Conservation (phyloP, 169 alveolate species). For the Babesia ovis region DNA sequence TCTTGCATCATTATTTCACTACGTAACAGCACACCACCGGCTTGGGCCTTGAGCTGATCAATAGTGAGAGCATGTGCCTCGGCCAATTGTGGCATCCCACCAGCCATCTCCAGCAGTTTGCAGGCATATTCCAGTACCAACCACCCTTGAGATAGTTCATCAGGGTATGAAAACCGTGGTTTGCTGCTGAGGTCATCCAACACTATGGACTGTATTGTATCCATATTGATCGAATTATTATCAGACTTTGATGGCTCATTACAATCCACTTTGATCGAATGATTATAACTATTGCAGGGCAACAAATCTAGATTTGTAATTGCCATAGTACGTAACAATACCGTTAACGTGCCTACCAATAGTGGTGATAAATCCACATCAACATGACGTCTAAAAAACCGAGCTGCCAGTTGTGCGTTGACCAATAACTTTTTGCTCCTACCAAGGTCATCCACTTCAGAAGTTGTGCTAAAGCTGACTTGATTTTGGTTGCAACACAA, state of each 20-base stretch:
- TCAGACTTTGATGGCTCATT: too few relatives aligned
- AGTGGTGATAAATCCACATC: slow-evolving; percentile 41
- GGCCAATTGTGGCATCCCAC: slow-evolving; percentile 51
- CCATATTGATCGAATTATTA: background rate
- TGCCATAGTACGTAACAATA: slow-evolving; percentile 14
- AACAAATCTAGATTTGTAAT: background rate
- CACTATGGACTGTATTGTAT: background rate
- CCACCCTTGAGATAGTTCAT: slow-evolving; percentile 36
- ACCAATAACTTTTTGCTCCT: slow-evolving; percentile 26
- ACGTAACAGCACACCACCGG: slow-evolving; percentile 44
- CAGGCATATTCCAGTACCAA: slow-evolving; percentile 31
- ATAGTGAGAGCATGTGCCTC: slow-evolving; percentile 47
- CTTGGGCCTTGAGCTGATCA: slow-evolving; percentile 58
- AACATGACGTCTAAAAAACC: slow-evolving; percentile 47
- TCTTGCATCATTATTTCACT: slow-evolving; percentile 35
- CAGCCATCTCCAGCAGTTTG: slow-evolving; percentile 40
- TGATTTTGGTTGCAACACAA: slow-evolving; percentile 24
- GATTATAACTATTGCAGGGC: background rate
- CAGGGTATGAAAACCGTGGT: slow-evolving; percentile 15
- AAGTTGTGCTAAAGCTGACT: background rate
- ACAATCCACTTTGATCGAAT: too few relatives aligned
- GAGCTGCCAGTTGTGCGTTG: slow-evolving; percentile 43
- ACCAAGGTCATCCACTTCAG: slow-evolving; percentile 36
- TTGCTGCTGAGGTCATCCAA: background rate
- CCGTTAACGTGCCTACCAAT: slow-evolving; percentile 26